Evolutionary conservation across 768 basidiomycete genomes (phyloP).

Genomic region (Cystofilobasidium macerans): DNA sequence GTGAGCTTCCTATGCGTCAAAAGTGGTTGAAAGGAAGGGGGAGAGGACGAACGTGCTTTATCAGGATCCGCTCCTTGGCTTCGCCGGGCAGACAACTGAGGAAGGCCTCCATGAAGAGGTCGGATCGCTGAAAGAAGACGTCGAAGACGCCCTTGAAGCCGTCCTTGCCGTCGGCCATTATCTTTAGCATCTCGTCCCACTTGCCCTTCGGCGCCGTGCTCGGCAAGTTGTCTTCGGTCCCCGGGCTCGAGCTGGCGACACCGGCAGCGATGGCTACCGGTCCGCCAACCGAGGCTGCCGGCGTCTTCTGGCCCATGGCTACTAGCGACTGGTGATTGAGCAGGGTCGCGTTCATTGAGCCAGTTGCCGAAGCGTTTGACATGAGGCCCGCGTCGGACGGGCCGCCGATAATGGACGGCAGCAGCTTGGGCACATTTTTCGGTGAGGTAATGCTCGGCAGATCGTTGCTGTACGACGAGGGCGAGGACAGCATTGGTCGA

Average conservation of each 20-base stretch:
- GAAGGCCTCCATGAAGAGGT: conserved; percentile 25
- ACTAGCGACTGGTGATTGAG: conserved; percentile 11
- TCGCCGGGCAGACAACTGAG: conserved; percentile 16
- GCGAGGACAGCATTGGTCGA: not conserved
- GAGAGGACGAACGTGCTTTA: conserved; percentile 10
- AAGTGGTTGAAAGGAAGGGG: not conserved
- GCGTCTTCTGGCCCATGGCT: conserved; percentile 11
- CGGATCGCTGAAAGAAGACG: conserved; percentile 21
- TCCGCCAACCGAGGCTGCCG: not conserved
- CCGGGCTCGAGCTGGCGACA: not conserved
- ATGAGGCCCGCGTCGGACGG: too few relatives aligned
- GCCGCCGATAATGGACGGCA: not conserved
- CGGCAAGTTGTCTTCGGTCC: not conserved
- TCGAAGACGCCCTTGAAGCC: conserved; percentile 38
- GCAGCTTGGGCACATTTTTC: not conserved
- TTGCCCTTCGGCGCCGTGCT: conserved; percentile 90
- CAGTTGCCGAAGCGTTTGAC: not conserved
- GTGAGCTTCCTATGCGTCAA: not conserved
- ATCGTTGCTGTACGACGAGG: not conserved
- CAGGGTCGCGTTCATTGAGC: conserved; percentile 5
- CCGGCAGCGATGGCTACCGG: conserved; percentile 1
- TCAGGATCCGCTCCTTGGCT: conserved; percentile 10
- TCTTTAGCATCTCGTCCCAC: conserved; percentile 88
- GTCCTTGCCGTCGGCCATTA: conserved; percentile 67
- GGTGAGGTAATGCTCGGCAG: not conserved